Evolutionary conservation across 345 rosid genomes (phyloP).

Genomic region (Hibiscus mutabilis): DNA sequence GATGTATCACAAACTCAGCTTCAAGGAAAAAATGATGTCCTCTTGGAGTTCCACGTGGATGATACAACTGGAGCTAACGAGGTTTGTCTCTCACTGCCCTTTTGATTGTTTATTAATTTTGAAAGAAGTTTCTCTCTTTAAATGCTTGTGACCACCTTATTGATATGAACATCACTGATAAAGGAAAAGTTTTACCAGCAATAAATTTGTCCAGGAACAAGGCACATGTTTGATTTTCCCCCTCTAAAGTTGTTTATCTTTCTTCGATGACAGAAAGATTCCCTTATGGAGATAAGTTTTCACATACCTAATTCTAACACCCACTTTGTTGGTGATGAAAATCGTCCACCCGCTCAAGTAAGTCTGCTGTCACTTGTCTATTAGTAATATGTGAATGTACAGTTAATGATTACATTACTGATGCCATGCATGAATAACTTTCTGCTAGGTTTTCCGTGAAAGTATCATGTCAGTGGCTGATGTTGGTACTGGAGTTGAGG

Average conservation of each 20-base stretch:
- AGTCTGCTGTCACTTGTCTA: slow-evolving; percentile 13
- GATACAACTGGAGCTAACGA: slow-evolving; percentile 97
- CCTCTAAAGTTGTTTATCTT: background rate
- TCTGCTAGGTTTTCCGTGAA: slow-evolving; percentile 66
- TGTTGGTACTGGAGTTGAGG: slow-evolving; percentile 83
- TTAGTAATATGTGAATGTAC: background rate
- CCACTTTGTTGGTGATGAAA: slow-evolving; percentile 92
- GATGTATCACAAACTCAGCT: slow-evolving; percentile 89
- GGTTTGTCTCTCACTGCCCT: slow-evolving; percentile 31
- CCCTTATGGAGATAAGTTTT: slow-evolving; percentile 92
- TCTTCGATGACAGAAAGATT: slow-evolving; percentile 62
- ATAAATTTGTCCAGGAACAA: background rate
- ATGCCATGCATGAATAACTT: slow-evolving; percentile 3
- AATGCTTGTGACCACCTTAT: background rate
- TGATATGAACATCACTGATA: background rate
- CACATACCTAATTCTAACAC: slow-evolving; percentile 85
- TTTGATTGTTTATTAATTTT: background rate
- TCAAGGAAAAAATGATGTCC: slow-evolving; percentile 90
- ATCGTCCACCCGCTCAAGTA: slow-evolving; percentile 80
- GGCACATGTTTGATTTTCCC: background rate
- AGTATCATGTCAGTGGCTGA: slow-evolving; percentile 72
- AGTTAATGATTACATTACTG: background rate
- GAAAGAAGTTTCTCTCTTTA: background rate
- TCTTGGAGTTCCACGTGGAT: slow-evolving; percentile 94
- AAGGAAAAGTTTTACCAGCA: background rate